These are phyloP conservation scores for Phytophthora aleatoria DNA, from an alignment of 352 stramenopile species.

Conservation along the genomic window DNA sequence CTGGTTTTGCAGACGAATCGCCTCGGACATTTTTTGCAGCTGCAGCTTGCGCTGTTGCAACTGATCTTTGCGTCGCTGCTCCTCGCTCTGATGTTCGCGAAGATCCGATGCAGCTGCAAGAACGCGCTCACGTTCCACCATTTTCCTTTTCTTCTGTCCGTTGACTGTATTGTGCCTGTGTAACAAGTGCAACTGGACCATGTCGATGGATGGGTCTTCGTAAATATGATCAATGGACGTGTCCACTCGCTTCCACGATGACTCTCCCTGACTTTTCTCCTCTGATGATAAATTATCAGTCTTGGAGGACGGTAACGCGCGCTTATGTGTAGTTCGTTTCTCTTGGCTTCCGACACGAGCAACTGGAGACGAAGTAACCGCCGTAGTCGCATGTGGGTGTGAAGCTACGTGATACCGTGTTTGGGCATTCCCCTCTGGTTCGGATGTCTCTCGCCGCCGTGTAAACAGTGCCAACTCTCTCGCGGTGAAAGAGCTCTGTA, in stretches of 20 bases:
- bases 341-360: background rate
- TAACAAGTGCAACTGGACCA: constrained; percentile 50
- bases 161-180: constrained; percentile 30
- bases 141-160: constrained; percentile 45
- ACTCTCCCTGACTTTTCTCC: constrained; percentile 2
- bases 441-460: constrained; percentile 9
- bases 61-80: constrained; percentile 32
- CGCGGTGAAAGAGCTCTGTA: constrained; percentile 34
- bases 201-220: constrained; percentile 54
- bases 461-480: constrained; percentile 33
- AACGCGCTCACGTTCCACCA: constrained; percentile 48
- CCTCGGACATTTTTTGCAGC: constrained; percentile 51
- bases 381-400: constrained; percentile 9
- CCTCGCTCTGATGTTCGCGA: constrained; percentile 36
- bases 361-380: background rate
- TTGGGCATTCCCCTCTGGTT: constrained; percentile 3
- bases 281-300: background rate
- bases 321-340: constrained; percentile 10
- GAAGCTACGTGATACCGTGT: constrained; percentile 28
- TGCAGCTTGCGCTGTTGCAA: constrained; percentile 46
- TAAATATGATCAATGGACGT: constrained; percentile 68
- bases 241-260: constrained; percentile 46
- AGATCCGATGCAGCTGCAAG: constrained; percentile 47
- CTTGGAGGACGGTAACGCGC: constrained; percentile 2
- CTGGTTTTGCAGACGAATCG: constrained; percentile 64